These are phyloP conservation scores for Oemleria cerasiformis DNA, from an alignment of 306 rosid genomes.

Conservation along the genomic window DNA sequence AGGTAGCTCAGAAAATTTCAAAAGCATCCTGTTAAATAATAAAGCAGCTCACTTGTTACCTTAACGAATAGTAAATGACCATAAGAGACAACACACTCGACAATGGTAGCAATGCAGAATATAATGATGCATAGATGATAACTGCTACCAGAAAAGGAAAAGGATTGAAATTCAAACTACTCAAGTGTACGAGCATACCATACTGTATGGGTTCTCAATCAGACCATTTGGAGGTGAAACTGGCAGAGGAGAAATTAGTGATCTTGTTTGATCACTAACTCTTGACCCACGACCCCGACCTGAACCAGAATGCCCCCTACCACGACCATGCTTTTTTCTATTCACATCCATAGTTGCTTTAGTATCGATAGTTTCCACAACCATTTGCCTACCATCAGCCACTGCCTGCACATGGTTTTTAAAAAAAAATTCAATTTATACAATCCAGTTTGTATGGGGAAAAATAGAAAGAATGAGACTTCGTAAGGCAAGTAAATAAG, in stretches of 20 bases:
- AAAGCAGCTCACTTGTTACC: neutral
- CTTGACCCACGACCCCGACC: constrained; percentile 86
- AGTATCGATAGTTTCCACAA: constrained; percentile 52
- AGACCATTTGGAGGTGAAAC: constrained; percentile 70
- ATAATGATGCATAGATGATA: constrained; percentile 1
- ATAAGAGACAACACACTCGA: neutral
- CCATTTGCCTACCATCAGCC: constrained; percentile 59
- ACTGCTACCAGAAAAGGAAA: constrained; percentile 10
- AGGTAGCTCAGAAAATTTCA: neutral
- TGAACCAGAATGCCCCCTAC: constrained; percentile 71
- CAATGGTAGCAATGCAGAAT: neutral
- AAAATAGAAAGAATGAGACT: neutral
- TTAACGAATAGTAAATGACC: constrained; percentile 3
- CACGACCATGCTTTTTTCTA: constrained; percentile 82
- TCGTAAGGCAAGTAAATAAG: neutral
- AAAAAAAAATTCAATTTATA: neutral
- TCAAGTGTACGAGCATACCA: constrained; percentile 38
- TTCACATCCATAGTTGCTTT: constrained; percentile 53
- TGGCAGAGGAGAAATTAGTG: constrained; percentile 48
- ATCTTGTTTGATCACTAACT: constrained; percentile 59
- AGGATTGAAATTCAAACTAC: constrained; percentile 12
- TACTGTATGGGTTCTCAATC: constrained; percentile 49
- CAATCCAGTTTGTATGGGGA: constrained; percentile 5
- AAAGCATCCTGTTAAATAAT: neutral
- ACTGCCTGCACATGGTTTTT: constrained; percentile 44